Evolutionary conservation across 805 yeast species (phyloP).

Genomic region (Schwanniomyces polymorphus): DNA sequence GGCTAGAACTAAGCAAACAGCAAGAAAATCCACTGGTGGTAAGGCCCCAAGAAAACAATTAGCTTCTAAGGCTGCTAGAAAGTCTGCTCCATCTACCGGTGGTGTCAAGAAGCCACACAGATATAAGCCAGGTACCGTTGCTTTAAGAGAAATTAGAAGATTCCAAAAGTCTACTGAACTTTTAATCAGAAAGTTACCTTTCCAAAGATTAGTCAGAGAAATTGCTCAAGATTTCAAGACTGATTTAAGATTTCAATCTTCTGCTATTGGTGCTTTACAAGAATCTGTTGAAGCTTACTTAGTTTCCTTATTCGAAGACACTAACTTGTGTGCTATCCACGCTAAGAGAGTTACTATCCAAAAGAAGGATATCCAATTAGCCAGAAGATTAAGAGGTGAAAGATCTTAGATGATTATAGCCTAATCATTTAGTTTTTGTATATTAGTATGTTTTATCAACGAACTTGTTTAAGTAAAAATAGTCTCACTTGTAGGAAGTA

Average conservation of each 20-base stretch:
- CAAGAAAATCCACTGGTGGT: conserved; percentile 51
- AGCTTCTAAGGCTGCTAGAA: conserved; percentile 50
- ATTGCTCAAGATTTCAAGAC: conserved; percentile 49
- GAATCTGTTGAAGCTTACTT: conserved; percentile 50
- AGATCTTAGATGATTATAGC: conserved; percentile 28
- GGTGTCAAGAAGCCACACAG: conserved; percentile 52
- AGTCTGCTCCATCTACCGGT: conserved; percentile 47
- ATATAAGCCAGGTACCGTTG: conserved; percentile 52
- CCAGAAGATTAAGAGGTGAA: conserved; percentile 51
- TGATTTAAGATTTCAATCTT: conserved; percentile 48
- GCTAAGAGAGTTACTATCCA: conserved; percentile 50
- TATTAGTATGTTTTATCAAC: conserved; percentile 7
- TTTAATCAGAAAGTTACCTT: conserved; percentile 48
- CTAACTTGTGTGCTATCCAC: conserved; percentile 50
- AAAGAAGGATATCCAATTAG: conserved; percentile 49
- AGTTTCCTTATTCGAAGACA: conserved; percentile 47
- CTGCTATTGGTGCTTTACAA: conserved; percentile 49
- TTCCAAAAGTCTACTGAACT: conserved; percentile 48
- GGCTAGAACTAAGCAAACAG: conserved; percentile 51
- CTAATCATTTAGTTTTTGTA: conserved; percentile 6
- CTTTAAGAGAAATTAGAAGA: conserved; percentile 50
- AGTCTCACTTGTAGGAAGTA: background rate
- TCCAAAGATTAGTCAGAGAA: conserved; percentile 50
- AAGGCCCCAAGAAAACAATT: conserved; percentile 51
- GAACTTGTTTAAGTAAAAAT: background rate